Evolutionary conservation across 192 early-diverging fungal genomes (phyloP).

Genomic region (Pilobolus umbonatus): DNA sequence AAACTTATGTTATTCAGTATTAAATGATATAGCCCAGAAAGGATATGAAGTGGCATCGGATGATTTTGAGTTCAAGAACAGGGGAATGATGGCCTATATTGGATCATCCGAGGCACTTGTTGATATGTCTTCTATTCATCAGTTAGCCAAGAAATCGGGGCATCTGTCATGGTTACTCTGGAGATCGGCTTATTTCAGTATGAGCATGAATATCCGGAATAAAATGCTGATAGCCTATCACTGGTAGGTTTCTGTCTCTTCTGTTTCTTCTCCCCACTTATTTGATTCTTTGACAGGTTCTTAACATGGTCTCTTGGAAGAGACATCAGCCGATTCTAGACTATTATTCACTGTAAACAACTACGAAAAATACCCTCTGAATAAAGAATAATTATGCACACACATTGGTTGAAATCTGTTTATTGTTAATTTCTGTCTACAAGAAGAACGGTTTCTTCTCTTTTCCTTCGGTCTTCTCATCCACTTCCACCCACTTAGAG

Average conservation of each 20-base stretch:
- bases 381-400: too few species aligned
- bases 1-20: constrained; percentile 20
- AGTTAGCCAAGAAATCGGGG: constrained; percentile 45
- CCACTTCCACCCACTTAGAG: too few species aligned
- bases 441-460: too few species aligned
- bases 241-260: constrained; percentile 38
- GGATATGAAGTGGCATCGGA: constrained; percentile 18
- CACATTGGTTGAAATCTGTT: too few species aligned
- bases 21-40: constrained; percentile 17
- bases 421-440: too few species aligned
- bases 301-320: constrained; percentile 24
- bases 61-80: constrained; percentile 57
- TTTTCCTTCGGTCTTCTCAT: too few species aligned
- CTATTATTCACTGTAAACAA: neutral
- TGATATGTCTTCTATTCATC: constrained; percentile 49
- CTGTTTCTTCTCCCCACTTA: neutral
- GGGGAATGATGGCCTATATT: constrained; percentile 69
- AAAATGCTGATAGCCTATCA: constrained; percentile 72
- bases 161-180: constrained; percentile 60
- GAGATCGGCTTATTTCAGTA: constrained; percentile 69
- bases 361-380: neutral
- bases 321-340: constrained; percentile 24
- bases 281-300: constrained; percentile 1
- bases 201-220: constrained; percentile 62
- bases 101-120: constrained; percentile 54